Evolutionary conservation across 78 protist genomes (phyloP).

Genomic region (Isochrysis galbana): DNA sequence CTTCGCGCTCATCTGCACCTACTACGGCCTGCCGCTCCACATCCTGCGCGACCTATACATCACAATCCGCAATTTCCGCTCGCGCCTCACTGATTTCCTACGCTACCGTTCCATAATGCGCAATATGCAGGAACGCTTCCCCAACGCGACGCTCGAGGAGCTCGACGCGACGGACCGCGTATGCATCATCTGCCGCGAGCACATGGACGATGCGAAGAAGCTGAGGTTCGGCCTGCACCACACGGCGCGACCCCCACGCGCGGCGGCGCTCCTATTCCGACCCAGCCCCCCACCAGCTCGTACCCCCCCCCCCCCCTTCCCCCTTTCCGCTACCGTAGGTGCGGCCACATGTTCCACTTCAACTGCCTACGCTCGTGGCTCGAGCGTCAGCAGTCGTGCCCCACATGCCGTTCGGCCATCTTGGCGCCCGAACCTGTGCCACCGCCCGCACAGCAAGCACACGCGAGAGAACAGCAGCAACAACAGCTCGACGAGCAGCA

Average conservation of each 20-base stretch:
- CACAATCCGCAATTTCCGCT: slow-evolving; percentile 49
- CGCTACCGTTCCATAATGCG: slow-evolving; percentile 48
- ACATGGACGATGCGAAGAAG: slow-evolving; percentile 7
- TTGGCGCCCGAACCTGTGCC: no score
- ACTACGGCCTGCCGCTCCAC: slow-evolving; percentile 83
- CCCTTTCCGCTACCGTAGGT: no score
- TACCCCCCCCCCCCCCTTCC: no score
- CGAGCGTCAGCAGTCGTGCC: slow-evolving; percentile 84
- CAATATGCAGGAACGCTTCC: slow-evolving; percentile 48
- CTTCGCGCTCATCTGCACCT: slow-evolving; percentile 55
- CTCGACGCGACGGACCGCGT: slow-evolving; percentile 61
- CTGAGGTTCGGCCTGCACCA: no score
- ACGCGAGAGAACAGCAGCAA: neutral
- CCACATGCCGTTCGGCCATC: slow-evolving; percentile 70
- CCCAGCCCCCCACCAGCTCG: no score
- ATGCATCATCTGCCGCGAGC: slow-evolving; percentile 80
- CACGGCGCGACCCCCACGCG: no score
- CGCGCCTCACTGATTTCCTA: slow-evolving; percentile 42
- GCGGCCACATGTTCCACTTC: slow-evolving; percentile 88
- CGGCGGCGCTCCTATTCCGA: no score
- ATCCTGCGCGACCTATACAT: slow-evolving; percentile 79
- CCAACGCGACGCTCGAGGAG: slow-evolving; percentile 80
- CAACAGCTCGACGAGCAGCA: neutral
- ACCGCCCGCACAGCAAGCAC: neutral
- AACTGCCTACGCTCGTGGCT: slow-evolving; percentile 89